These are phyloP conservation scores for Dictyostelium intermedium DNA, from an alignment of 78 protist species.

Conservation along the genomic window DNA sequence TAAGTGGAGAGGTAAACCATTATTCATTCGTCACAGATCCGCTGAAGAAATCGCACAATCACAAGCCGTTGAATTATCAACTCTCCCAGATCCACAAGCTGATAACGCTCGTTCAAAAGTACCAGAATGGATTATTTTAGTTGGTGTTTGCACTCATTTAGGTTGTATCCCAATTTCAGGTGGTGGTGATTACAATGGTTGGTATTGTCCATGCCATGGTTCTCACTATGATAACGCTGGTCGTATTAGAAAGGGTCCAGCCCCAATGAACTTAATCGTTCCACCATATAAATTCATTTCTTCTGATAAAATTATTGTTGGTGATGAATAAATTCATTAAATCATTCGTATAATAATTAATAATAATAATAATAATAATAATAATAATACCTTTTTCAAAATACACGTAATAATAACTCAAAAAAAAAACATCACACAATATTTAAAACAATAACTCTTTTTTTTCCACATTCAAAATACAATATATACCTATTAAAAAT, in stretches of 20 bases:
- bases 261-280: constrained; percentile 66
- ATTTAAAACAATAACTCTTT: neutral
- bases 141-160: constrained; percentile 98
- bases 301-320: constrained; percentile 38
- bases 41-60: constrained; percentile 74
- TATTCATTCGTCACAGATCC: constrained; percentile 87
- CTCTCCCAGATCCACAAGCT: constrained; percentile 61
- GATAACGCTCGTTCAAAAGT: constrained; percentile 75
- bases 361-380: neutral
- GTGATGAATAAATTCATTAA: constrained; percentile 57
- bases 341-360: neutral
- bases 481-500: neutral
- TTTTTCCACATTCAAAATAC: neutral
- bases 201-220: constrained; percentile 99
- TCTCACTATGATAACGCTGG: constrained; percentile 98
- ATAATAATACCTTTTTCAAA: neutral
- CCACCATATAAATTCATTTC: constrained; percentile 76
- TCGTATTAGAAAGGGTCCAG: constrained; percentile 93
- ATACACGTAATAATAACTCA: neutral
- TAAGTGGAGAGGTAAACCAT: constrained; percentile 95
- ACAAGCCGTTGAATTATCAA: constrained; percentile 30
- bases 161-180: constrained; percentile 97
- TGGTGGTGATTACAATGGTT: constrained; percentile 96
- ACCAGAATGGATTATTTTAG: constrained; percentile 92
- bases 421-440: neutral